These are phyloP conservation scores for Diplodia intermedia DNA, from an alignment of 2,329 filamentous ascomycete species.

Conservation along the genomic window DNA sequence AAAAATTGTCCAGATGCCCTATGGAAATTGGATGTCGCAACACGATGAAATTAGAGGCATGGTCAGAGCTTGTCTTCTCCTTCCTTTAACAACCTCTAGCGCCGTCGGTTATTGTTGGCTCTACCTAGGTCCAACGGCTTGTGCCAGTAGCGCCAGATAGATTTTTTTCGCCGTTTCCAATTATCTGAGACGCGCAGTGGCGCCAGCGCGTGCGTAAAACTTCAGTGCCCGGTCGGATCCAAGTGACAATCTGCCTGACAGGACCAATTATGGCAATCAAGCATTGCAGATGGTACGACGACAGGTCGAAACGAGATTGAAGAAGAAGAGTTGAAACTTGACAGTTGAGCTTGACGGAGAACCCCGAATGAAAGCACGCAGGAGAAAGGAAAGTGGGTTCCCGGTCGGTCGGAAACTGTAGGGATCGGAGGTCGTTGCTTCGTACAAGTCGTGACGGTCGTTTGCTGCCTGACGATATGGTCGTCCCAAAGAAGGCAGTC, in stretches of 20 bases:
- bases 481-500: neutral
- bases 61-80: neutral
- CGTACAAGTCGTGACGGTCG: slow-evolving; percentile 14
- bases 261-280: slow-evolving; percentile 5
- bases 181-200: neutral
- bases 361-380: neutral
- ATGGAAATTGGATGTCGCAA: slow-evolving; percentile 4
- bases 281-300: neutral
- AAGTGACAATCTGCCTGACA: neutral
- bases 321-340: neutral
- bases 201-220: neutral
- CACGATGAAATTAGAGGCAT: neutral
- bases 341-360: neutral
- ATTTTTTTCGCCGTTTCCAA: neutral
- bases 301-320: slow-evolving; percentile 1
- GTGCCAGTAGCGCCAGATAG: neutral
- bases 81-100: neutral
- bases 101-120: neutral
- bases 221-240: neutral
- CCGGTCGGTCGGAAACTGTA: slow-evolving; percentile 3
- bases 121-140: neutral
- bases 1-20: neutral
- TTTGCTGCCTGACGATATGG: neutral
- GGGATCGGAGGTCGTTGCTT: slow-evolving; percentile 2
- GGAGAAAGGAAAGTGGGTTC: neutral